Conservation (phyloP, 179 eudicot species). For the Heliamphora pulchella region DNA sequence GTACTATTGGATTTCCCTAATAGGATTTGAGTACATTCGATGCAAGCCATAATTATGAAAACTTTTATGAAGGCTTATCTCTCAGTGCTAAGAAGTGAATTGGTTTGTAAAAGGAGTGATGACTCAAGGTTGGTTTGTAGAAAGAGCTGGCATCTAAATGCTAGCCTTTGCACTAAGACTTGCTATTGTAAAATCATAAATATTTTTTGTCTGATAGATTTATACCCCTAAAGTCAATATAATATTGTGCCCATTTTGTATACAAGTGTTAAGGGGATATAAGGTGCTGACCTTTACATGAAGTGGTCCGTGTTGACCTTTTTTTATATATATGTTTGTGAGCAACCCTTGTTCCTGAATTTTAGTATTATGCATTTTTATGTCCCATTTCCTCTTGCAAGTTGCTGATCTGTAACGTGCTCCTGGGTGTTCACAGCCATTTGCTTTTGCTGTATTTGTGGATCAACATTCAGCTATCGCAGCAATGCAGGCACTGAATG, state of each 20-base stretch:
- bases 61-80: background rate
- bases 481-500: slow-evolving; percentile 80
- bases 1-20: background rate
- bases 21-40: background rate
- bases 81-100: background rate
- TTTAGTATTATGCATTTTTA: background rate
- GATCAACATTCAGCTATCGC: slow-evolving; percentile 82
- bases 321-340: background rate
- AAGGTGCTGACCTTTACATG: background rate
- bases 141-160: background rate
- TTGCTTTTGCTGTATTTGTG: slow-evolving; percentile 76
- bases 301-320: background rate
- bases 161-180: background rate
- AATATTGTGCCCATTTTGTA: background rate
- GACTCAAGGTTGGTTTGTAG: background rate
- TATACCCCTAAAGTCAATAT: background rate
- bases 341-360: background rate
- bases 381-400: background rate
- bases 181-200: background rate
- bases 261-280: background rate
- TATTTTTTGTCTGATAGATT: background rate
- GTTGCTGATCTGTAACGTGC: slow-evolving; percentile 8
- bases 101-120: background rate
- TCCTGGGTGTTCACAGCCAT: slow-evolving; percentile 52
- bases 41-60: background rate